A percentile compares a stretch with the other conserved stretches of the same genome.
These are phyloP conservation scores for Candida hispaniensis DNA, from an alignment of 805 yeast genomes.

Conservation along the genomic window DNA sequence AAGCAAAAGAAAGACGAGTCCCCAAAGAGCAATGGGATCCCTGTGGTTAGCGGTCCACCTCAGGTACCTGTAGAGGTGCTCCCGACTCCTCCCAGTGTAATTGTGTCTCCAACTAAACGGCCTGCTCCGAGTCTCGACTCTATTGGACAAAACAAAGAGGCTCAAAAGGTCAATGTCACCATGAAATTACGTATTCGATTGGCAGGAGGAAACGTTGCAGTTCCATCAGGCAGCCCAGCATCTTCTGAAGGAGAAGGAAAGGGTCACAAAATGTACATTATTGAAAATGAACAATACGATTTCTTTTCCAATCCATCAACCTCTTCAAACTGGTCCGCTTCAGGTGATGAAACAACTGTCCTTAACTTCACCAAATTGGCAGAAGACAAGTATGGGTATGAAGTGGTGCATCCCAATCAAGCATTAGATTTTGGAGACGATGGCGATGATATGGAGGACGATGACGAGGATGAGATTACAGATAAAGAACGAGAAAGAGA, in stretches of 20 bases:
- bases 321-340: conserved; percentile 12
- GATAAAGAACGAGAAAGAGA: conserved; percentile 24
- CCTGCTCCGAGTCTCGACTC: conserved; percentile 14
- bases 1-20: conserved; percentile 15
- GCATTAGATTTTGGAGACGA: conserved; percentile 39
- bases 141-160: conserved; percentile 13
- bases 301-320: conserved; percentile 13
- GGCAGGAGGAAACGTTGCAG: conserved; percentile 13
- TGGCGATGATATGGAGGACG: conserved; percentile 38
- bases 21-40: conserved; percentile 10
- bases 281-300: conserved; percentile 13
- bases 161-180: conserved; percentile 7
- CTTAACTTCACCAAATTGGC: conserved; percentile 63
- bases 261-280: conserved; percentile 7
- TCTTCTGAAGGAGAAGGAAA: conserved; percentile 5
- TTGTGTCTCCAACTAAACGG: conserved; percentile 10
- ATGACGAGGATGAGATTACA: conserved; percentile 33
- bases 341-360: conserved; percentile 29
- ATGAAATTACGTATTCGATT: conserved; percentile 4
- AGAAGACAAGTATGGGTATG: conserved; percentile 79
- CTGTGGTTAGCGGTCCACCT: conserved; percentile 1
- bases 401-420: conserved; percentile 51
- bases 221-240: conserved; percentile 6
- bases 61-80: neutral
- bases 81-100: conserved; percentile 11